These are phyloP conservation scores for Aeminium ludgeri DNA, from an alignment of 495 filamentous ascomycete genomes.

Conservation along the genomic window DNA sequence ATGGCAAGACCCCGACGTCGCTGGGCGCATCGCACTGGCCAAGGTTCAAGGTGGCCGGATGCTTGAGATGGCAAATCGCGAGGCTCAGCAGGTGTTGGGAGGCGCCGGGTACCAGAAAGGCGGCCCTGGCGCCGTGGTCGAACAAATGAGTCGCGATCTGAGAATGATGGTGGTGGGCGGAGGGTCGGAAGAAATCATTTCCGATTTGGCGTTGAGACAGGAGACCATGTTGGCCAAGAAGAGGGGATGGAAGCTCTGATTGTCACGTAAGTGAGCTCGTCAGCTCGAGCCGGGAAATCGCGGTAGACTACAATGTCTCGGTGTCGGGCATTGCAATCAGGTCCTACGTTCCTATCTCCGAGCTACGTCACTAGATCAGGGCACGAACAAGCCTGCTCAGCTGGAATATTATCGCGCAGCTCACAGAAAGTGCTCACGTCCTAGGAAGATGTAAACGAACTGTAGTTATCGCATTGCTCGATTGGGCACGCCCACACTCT, in stretches of 20 bases:
- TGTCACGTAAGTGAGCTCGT: not conserved
- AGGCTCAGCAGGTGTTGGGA: constrained; percentile 45
- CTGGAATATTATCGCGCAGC: too few relatives aligned
- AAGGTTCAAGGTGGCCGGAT: constrained; percentile 40
- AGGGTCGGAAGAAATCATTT: constrained; percentile 26
- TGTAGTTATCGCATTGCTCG: too few relatives aligned
- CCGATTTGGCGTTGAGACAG: constrained; percentile 20
- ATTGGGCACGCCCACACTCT: too few relatives aligned
- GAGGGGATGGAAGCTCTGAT: constrained; percentile 14
- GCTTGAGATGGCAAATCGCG: constrained; percentile 38
- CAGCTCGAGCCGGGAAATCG: too few relatives aligned
- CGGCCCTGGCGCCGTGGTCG: constrained; percentile 24
- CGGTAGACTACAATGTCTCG: too few relatives aligned
- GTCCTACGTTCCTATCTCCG: too few relatives aligned
- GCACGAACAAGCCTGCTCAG: too few relatives aligned
- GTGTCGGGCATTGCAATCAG: too few relatives aligned
- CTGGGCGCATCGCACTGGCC: constrained; percentile 28
- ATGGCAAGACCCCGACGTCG: constrained; percentile 24
- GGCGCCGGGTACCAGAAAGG: constrained; percentile 32
- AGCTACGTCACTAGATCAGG: too few relatives aligned
- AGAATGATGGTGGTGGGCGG: constrained; percentile 27
- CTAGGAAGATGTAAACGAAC: too few relatives aligned
- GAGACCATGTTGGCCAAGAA: constrained; percentile 12
- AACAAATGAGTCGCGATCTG: constrained; percentile 26
- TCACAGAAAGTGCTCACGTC: too few relatives aligned